Evolutionary conservation across 495 filamentous ascomycete genomes (phyloP).

Genomic region (Lasiosphaeris hirsuta): DNA sequence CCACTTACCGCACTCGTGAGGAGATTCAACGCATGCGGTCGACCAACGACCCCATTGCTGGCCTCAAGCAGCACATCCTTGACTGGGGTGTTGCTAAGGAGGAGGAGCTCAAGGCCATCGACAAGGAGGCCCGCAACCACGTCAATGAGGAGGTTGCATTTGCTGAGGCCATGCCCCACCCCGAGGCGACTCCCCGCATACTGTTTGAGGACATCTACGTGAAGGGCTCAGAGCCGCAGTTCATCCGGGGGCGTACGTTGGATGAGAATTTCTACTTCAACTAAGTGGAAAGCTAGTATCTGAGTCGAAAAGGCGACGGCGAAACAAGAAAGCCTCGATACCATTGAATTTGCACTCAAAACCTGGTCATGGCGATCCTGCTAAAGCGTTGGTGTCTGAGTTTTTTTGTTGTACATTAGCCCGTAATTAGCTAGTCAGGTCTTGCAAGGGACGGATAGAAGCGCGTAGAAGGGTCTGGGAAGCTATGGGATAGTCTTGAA

Average conservation of each 20-base stretch:
- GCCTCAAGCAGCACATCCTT: slow-evolving; percentile 94
- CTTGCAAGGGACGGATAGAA: too few species aligned
- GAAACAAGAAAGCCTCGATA: too few species aligned
- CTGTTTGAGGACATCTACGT: slow-evolving; percentile 98
- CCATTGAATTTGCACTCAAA: too few species aligned
- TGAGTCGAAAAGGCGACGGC: not conserved
- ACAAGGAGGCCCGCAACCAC: slow-evolving; percentile 80
- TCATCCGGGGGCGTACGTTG: slow-evolving; percentile 81
- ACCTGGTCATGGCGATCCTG: too few species aligned
- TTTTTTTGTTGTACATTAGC: not conserved
- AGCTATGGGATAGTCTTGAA: too few species aligned
- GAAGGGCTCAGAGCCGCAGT: slow-evolving; percentile 81
- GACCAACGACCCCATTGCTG: slow-evolving; percentile 96
- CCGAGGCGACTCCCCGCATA: slow-evolving; percentile 71
- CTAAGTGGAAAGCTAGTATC: slow-evolving; percentile 3
- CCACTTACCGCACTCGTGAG: slow-evolving; percentile 97
- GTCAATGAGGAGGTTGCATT: slow-evolving; percentile 88
- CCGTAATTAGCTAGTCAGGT: too few species aligned
- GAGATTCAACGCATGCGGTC: slow-evolving; percentile 99
- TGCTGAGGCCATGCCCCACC: slow-evolving; percentile 80
- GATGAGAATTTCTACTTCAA: slow-evolving; percentile 91
- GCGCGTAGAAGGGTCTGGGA: too few species aligned
- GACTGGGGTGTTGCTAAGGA: slow-evolving; percentile 90
- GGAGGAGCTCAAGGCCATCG: slow-evolving; percentile 94
- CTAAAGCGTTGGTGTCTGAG: not conserved